phyloP scores from a whole-genome alignment of 768 basidiomycete species.

The Kwoniella heveanensis region DNA sequence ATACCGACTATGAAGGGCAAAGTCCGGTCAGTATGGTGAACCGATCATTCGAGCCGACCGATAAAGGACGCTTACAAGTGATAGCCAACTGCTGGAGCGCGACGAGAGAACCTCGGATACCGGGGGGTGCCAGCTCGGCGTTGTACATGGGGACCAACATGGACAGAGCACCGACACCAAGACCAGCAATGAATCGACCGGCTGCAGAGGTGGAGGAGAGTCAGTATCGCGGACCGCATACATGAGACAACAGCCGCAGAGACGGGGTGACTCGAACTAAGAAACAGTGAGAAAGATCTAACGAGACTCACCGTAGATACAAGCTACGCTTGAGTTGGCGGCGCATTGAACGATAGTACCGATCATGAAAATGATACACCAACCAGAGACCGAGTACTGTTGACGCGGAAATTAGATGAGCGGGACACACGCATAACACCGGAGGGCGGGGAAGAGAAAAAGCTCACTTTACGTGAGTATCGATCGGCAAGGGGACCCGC shows the following conservation, averaged over 20 bases:
- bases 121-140: constrained; percentile 63
- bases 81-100: constrained; percentile 81
- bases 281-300: neutral
- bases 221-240: neutral
- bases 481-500: constrained; percentile 72
- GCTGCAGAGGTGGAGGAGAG: constrained; percentile 12
- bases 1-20: constrained; percentile 39
- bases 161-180: constrained; percentile 77
- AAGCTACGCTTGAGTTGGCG: constrained; percentile 60
- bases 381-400: constrained; percentile 55
- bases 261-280: too few relatives aligned
- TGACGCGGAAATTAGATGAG: too few relatives aligned
- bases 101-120: constrained; percentile 77
- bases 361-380: constrained; percentile 73
- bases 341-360: constrained; percentile 61
- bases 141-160: constrained; percentile 85
- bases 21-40: too few relatives aligned
- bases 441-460: constrained; percentile 53
- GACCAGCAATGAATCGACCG: constrained; percentile 74
- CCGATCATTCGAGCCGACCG: too few relatives aligned
- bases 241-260: neutral
- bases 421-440: neutral
- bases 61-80: constrained; percentile 64
- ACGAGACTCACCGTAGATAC: constrained; percentile 63
- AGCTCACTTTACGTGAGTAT: constrained; percentile 71